Base-by-base conservation (phyloP, 2,329 filamentous ascomycete genomes). In the Pseudogymnoascus sp. region DNA sequence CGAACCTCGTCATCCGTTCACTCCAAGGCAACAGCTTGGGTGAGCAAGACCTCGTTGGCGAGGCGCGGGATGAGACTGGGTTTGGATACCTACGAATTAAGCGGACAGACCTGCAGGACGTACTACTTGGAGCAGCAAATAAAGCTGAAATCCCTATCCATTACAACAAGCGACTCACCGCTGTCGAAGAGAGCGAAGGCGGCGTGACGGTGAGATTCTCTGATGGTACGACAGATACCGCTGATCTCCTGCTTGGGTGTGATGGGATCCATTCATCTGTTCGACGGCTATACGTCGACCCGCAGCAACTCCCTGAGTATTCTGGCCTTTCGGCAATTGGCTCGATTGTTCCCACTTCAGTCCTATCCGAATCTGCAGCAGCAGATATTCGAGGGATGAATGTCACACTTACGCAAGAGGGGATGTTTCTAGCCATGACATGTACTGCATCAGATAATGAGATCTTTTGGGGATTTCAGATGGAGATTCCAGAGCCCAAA, bases 251-350 rank as follows among this genome's bases (percentile, higher is more conserved):
- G 0, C 72, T 84, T 12, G 82, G 81, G 0, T 80, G 80, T 0
- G 82, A 85, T 60, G 82, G 82, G 2, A 84, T 85, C 55, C 80
- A 84, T 67, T 83, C 81, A 0, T 72, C 72, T 0, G 79, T 84
- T 0, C 75, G 81, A 36, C 31, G 21, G 27, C 55, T 35, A 36
- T 10, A 36, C 33, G 12, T 36, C 33, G 33, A 36, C 33, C 7
- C 33, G 10, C 33, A 36, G 7, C 33, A 36, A 36, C 33, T 36
- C 33, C 33, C 33, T 36, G 33, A 36, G 33, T 36, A 36, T 36
- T 36, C 33, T 36, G 33, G 33, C 6, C 33, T 36, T 36, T 36
- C 33, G 33, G 33, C 33, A 36, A 36, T 36, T 36, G 33, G 33
- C 33, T 36, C 33, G 10, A 36, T 12, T 10, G 33, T 36, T 12